phyloP scores from a whole-genome alignment of 2,329 filamentous ascomycete species.

The Talaromyces islandicus region DNA sequence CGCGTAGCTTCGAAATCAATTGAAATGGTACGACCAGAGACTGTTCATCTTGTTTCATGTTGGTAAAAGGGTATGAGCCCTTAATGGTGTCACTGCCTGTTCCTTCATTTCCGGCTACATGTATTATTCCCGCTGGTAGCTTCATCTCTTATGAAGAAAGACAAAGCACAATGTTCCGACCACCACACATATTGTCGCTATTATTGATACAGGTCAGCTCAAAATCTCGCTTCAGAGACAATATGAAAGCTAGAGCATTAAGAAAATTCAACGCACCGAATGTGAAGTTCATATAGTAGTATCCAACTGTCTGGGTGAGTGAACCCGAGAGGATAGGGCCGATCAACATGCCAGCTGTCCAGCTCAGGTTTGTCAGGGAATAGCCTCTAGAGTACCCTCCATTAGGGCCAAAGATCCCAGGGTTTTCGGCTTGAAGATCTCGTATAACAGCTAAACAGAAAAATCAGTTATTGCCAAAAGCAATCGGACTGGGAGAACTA shows the following conservation, averaged over 20 bases:
- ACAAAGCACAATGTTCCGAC: slow-evolving; percentile 1
- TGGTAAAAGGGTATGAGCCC: background rate
- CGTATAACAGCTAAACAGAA: background rate
- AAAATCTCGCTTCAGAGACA: background rate
- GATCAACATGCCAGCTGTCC: slow-evolving; percentile 6
- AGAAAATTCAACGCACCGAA: background rate
- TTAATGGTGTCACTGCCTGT: background rate
- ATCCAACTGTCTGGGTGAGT: slow-evolving; percentile 2
- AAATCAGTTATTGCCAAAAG: background rate
- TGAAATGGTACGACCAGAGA: background rate
- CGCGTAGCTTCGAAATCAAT: background rate
- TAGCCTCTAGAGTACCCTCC: slow-evolving; percentile 9
- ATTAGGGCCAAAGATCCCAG: slow-evolving; percentile 8
- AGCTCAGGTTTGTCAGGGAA: slow-evolving; percentile 8
- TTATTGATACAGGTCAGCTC: background rate
- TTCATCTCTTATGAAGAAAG: slow-evolving; percentile 4
- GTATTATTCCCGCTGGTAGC: background rate
- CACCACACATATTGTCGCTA: background rate
- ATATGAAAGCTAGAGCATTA: background rate
- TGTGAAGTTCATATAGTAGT: slow-evolving; percentile 9
- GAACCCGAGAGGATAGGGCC: slow-evolving; percentile 6
- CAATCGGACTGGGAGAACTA: slow-evolving; percentile 3
- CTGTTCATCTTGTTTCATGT: background rate
- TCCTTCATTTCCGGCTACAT: background rate
- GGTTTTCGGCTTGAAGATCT: slow-evolving; percentile 4